Base-by-base conservation (phyloP, 2,329 filamentous ascomycete species). In the Westerdykella sp. region DNA sequence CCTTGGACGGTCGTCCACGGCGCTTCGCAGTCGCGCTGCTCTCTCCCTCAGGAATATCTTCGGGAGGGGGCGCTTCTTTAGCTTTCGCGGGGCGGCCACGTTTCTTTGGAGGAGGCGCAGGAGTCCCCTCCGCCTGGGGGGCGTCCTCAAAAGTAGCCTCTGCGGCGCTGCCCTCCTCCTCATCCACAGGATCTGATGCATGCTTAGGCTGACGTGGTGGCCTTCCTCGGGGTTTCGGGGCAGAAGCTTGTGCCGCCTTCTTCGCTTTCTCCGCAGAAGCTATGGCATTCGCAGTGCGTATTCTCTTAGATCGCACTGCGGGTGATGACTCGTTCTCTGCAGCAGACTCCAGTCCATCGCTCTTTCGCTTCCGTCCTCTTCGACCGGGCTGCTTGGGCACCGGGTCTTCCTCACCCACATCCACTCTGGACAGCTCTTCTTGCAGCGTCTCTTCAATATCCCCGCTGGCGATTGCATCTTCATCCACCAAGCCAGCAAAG, bases 131-230 rank as follows among this genome's bases (percentile, higher is more conserved):
- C 4, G 54, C 43, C 44, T 60, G 48, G 43, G 61, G 55, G 43
- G 55, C 54, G 45, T 59, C 47, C 37, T 53, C 42, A 25, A 47
- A 44, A 9, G 64, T 51, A 12, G 52, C 46, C 31, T 63, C 57
- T 39, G 59, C 25, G 15, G 50, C 30, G 41, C 25, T 48, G 23
- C 41, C 59, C 50, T 59, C 22, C 51, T 57, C 46, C 47, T 55
- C 45, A 48, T 60, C 66, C 12, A 56, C 58, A 5, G 56, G 39
- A 14, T 64, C 57, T 2, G 59, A 61, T 6, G 56, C 54, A 6
- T 55, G 55, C 37, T 59, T 62, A 2, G 61, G 59, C 59, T 52
- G 23, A 25, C 22, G 9, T 18, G 32, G 32, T 9, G 32, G 21
- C 30, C 31, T 39, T n/a, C 42, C 14, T 36, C 55, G 55, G 15